Percentiles rank a stretch among this genome's conserved stretches.
Conservation (phyloP, 140 eudicot genomes). For the Anethum foeniculum region DNA sequence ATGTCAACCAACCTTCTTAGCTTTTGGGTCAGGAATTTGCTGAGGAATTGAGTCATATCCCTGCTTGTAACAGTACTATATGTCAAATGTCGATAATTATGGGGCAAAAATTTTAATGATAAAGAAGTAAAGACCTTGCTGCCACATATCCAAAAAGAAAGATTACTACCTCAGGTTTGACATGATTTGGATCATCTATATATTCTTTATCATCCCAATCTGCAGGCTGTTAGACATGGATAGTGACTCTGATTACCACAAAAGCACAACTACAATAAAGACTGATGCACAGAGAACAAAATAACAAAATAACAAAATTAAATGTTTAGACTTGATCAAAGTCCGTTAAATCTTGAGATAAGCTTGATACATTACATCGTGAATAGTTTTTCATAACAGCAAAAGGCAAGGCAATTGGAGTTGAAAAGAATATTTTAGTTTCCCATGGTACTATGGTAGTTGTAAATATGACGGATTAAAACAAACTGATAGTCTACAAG, state of each 20-base stretch:
- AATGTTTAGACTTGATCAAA: not conserved
- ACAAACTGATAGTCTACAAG: not conserved
- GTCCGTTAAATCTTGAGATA: not conserved
- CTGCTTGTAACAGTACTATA: slow-evolving; percentile 32
- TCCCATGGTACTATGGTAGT: not conserved
- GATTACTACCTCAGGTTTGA: slow-evolving; percentile 77
- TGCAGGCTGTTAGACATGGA: slow-evolving; percentile 55
- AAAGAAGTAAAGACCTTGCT: not conserved
- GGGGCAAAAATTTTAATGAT: not conserved
- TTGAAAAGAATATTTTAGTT: not conserved
- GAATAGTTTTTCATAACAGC: not conserved
- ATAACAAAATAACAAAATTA: not conserved
- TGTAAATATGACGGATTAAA: not conserved
- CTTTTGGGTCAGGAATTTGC: slow-evolving; percentile 95
- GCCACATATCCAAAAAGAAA: not conserved
- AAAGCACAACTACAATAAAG: not conserved
- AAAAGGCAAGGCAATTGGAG: not conserved
- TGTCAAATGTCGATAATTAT: not conserved
- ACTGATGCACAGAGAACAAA: slow-evolving; percentile 1
- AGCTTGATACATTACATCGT: not conserved
- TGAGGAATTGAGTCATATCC: slow-evolving; percentile 93
- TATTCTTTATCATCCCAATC: slow-evolving; percentile 98
- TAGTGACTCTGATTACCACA: not conserved
- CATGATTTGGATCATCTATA: slow-evolving; percentile 74
- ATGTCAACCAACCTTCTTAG: slow-evolving; percentile 58